A percentile compares a stretch with the other conserved stretches of the same genome.
Evolutionary conservation across 257 asterid species (phyloP).

Genomic region (Scutellaria barbata): DNA sequence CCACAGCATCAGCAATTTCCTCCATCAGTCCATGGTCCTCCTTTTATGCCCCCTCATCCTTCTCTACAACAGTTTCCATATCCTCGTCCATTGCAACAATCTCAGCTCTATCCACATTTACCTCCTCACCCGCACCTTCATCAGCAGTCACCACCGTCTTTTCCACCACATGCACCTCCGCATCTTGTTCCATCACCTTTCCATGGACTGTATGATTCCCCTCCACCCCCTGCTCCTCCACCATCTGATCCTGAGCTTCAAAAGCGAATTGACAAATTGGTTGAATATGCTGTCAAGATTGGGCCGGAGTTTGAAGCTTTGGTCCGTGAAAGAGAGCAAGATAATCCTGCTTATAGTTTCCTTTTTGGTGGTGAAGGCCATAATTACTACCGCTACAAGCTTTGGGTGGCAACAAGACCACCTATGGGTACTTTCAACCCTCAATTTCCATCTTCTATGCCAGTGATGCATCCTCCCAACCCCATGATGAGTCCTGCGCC

Average conservation of each 20-base stretch:
- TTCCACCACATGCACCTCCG: conserved; percentile 77
- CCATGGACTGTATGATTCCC: conserved; percentile 71
- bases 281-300: conserved; percentile 88
- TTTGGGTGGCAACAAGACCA: conserved; percentile 74
- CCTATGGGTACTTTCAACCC: conserved; percentile 65
- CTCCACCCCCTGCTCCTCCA: conserved; percentile 85
- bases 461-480: conserved; percentile 85
- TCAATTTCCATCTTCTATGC: conserved; percentile 68
- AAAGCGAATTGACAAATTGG: conserved; percentile 88
- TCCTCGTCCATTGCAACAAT: conserved; percentile 80
- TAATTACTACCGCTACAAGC: conserved; percentile 85
- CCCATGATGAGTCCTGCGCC: conserved; percentile 76
- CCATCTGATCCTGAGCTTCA: conserved; percentile 93
- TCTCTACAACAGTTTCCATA: conserved; percentile 84
- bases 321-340: conserved; percentile 95
- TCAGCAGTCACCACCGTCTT: conserved; percentile 76
- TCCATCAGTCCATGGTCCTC: conserved; percentile 80
- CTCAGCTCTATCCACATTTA: conserved; percentile 67
- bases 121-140: conserved; percentile 79
- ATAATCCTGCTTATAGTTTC: conserved; percentile 86
- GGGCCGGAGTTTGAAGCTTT: conserved; percentile 98
- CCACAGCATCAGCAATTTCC: conserved; percentile 91
- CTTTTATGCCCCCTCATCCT: conserved; percentile 82
- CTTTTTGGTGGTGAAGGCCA: conserved; percentile 99
- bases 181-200: conserved; percentile 70